A percentile compares a stretch with the other conserved stretches of the same genome.
phyloP scores from a whole-genome alignment of 345 rosid species.

The Lumnitzera littorea region DNA sequence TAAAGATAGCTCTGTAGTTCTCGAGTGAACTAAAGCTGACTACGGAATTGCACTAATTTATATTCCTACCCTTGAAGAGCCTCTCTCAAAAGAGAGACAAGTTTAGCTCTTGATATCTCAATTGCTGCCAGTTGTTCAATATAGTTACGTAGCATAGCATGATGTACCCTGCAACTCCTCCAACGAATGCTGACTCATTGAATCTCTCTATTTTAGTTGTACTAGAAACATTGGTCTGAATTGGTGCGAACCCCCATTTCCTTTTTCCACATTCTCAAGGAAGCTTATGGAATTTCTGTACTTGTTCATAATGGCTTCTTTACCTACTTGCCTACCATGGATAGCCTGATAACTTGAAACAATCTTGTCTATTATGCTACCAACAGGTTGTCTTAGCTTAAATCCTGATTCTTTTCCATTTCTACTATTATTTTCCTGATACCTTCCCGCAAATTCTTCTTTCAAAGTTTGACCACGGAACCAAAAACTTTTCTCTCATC shows the following conservation, averaged over 20 bases:
- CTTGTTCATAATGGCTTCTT: slow-evolving; percentile 45
- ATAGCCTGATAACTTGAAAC: slow-evolving; percentile 61
- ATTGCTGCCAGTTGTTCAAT: slow-evolving; percentile 53
- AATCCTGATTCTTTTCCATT: slow-evolving; percentile 41
- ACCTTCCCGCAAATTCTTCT: slow-evolving; percentile 76
- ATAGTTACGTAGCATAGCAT: slow-evolving; percentile 54
- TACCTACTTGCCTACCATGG: slow-evolving; percentile 50
- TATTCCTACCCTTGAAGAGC: slow-evolving; percentile 79
- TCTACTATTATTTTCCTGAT: slow-evolving; percentile 45
- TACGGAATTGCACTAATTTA: too few species aligned
- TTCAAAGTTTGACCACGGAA: slow-evolving; percentile 83
- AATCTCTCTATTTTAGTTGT: slow-evolving; percentile 34
- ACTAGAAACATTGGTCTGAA: slow-evolving; percentile 11
- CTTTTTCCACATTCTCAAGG: slow-evolving; percentile 46
- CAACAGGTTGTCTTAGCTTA: slow-evolving; percentile 56
- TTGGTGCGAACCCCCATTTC: slow-evolving; percentile 45
- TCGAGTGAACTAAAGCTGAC: too few species aligned
- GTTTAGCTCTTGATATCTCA: slow-evolving; percentile 66
- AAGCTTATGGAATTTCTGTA: slow-evolving; percentile 46
- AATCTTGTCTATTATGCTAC: slow-evolving; percentile 45
- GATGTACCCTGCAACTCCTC: slow-evolving; percentile 83
- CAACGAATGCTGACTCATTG: slow-evolving; percentile 36
- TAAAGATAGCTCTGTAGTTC: too few species aligned
- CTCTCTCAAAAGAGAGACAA: slow-evolving; percentile 63
- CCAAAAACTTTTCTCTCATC: slow-evolving; percentile 99